Conservation (phyloP, 176 grass and related monocot genomes). For the Oryza punctata region DNA sequence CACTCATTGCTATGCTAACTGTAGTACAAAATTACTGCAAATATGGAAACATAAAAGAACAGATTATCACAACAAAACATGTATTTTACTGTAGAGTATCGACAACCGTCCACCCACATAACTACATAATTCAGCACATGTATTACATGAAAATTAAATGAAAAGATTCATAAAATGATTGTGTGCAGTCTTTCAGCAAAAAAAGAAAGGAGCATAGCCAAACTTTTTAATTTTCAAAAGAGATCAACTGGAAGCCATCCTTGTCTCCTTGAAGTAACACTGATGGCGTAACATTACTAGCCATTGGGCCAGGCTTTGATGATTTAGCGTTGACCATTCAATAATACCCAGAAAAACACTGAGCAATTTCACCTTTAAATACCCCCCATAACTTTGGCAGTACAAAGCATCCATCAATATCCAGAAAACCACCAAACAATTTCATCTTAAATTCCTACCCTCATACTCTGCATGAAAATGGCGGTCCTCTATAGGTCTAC, state of each 20-base stretch:
- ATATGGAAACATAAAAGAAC: neutral
- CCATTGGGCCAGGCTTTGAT: neutral
- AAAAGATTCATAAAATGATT: constrained; percentile 27
- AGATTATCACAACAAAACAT: constrained; percentile 32
- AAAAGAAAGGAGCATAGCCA: constrained; percentile 7
- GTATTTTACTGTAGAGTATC: neutral
- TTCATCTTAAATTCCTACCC: no score
- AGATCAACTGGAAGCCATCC: neutral
- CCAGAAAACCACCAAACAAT: neutral
- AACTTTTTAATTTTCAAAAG: neutral
- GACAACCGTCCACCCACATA: neutral
- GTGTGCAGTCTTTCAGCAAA: neutral
- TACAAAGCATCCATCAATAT: neutral
- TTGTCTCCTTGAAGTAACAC: neutral
- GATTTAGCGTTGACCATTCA: neutral
- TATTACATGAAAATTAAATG: constrained; percentile 19
- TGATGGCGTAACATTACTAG: neutral
- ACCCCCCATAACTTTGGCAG: neutral
- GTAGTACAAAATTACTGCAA: neutral
- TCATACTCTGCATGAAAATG: neutral
- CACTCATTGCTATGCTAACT: constrained; percentile 4
- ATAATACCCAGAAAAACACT: constrained; percentile 9
- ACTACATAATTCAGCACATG: neutral
- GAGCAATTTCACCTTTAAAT: constrained; percentile 11
- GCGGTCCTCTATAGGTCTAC: neutral